Conservation (phyloP, 805 yeast genomes). For the Peterozyma toletana region DNA sequence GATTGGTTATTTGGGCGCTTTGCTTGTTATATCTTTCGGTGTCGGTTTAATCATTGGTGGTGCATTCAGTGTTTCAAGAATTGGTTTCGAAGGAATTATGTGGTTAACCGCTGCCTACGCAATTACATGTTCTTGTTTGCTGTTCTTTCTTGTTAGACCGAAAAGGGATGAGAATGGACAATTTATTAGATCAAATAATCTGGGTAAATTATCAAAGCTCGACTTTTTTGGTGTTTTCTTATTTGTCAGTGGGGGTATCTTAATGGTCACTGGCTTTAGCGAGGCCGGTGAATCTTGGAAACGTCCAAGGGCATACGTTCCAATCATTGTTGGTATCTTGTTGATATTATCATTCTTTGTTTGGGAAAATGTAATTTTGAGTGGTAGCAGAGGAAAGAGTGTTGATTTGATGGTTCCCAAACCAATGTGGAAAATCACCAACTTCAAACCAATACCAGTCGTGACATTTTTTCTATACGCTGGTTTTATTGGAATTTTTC, state of each 20-base stretch:
- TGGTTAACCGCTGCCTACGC: constrained; percentile 29
- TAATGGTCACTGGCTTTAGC: constrained; percentile 35
- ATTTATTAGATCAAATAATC: constrained; percentile 16
- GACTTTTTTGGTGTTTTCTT: constrained; percentile 26
- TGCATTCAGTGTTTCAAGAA: constrained; percentile 27
- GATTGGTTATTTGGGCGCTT: constrained; percentile 18
- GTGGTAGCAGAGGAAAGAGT: constrained; percentile 2
- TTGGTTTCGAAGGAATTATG: constrained; percentile 33
- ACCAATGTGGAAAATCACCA: constrained; percentile 17
- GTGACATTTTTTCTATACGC: constrained; percentile 2
- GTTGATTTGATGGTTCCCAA: constrained; percentile 20
- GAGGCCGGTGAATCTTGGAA: constrained; percentile 38
- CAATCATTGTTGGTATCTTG: constrained; percentile 29
- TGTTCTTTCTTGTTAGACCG: constrained; percentile 22
- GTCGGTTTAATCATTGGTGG: constrained; percentile 37
- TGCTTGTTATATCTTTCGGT: constrained; percentile 24
- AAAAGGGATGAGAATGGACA: constrained; percentile 6
- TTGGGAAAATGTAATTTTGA: constrained; percentile 19
- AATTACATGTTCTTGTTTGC: constrained; percentile 12
- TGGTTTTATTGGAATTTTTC: not conserved
- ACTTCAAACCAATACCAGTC: constrained; percentile 15
- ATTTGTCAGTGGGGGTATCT: constrained; percentile 26
- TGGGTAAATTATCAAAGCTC: constrained; percentile 18
- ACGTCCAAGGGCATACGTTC: constrained; percentile 31
- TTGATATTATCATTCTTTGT: constrained; percentile 17